Conservation (phyloP, 2,329 filamentous ascomycete species). For the Claviceps arundinis region DNA sequence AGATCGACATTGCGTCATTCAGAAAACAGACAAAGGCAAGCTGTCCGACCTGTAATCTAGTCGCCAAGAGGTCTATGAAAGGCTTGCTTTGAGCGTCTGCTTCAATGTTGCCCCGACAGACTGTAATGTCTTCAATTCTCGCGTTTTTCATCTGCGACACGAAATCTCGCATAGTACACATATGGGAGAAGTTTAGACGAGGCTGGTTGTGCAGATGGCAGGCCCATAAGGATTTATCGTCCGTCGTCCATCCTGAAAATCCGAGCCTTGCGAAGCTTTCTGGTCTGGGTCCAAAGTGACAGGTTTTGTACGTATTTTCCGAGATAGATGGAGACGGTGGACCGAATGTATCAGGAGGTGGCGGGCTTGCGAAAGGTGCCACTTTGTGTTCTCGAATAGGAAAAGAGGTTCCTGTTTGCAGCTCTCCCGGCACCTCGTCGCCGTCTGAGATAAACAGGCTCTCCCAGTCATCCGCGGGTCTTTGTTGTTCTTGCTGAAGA, state of each 20-base stretch:
- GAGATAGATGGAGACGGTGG: not conserved
- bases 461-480: not conserved
- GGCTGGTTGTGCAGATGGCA: constrained; percentile 13
- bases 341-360: not conserved
- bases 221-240: constrained; percentile 13
- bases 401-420: not conserved
- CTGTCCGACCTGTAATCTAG: constrained; percentile 21
- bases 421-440: not conserved
- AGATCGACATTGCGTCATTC: constrained; percentile 9
- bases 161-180: constrained; percentile 21
- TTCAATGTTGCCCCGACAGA: constrained; percentile 11
- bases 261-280: constrained; percentile 2
- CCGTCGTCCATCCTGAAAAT: constrained; percentile 9
- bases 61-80: constrained; percentile 16
- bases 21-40: constrained; percentile 22
- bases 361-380: not conserved
- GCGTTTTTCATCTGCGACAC: constrained; percentile 4
- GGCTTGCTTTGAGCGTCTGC: constrained; percentile 2
- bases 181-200: constrained; percentile 20
- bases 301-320: constrained; percentile 4
- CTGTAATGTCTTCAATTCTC: constrained; percentile 4
- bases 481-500: not conserved
- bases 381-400: not conserved
- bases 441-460: constrained; percentile 4
- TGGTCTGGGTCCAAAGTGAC: constrained; percentile 6